Evolutionary conservation across 352 stramenopile genomes (phyloP).

Genomic region (Globisporangium echinulatum): DNA sequence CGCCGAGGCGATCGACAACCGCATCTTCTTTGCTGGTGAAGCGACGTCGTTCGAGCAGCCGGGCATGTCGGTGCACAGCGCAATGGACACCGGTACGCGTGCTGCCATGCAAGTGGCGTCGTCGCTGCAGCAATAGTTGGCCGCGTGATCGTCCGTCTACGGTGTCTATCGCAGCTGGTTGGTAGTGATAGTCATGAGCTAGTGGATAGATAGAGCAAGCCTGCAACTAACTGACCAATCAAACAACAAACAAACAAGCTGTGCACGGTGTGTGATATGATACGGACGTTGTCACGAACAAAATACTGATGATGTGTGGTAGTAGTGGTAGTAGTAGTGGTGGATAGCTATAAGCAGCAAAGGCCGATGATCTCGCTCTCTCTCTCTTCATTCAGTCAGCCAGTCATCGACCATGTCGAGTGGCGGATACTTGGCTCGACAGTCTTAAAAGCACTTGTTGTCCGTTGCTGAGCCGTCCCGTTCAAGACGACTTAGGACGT

Average conservation of each 20-base stretch:
- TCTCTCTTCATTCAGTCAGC: no score
- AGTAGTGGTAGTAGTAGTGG: neutral
- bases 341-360: neutral
- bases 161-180: no score
- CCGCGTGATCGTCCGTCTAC: neutral
- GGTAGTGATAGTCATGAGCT: neutral
- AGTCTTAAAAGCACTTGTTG: no score
- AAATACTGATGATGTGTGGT: neutral
- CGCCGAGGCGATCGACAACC: conserved; percentile 46
- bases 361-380: neutral
- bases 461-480: conserved; percentile 14
- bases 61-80: conserved; percentile 77
- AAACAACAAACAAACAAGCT: neutral
- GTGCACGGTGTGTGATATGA: neutral
- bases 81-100: conserved; percentile 73
- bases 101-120: conserved; percentile 42
- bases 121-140: conserved; percentile 23
- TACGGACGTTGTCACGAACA: neutral
- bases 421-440: neutral
- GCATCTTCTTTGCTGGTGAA: conserved; percentile 79
- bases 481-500: conserved; percentile 87
- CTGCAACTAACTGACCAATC: neutral
- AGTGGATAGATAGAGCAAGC: neutral
- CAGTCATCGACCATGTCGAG: neutral
- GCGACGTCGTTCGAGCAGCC: conserved; percentile 77